Base-by-base conservation (phyloP, 768 basidiomycete species). In the Kwoniella sp. region DNA sequence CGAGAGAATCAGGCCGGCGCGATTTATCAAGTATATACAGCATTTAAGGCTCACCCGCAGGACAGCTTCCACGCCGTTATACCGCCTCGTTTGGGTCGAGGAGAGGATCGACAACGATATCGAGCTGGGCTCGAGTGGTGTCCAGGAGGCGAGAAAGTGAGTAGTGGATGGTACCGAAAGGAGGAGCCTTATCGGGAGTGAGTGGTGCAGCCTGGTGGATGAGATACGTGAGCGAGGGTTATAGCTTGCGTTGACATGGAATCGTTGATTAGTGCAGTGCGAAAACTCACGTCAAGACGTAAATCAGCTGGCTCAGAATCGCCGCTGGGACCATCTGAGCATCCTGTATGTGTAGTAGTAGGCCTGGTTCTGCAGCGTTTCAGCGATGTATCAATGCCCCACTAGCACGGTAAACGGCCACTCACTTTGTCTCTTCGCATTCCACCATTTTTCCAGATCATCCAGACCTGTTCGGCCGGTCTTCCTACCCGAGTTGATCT, bases 151-250 rank as follows among this genome's bases (percentile, higher is more conserved):
- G 12, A 65, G 39, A 28, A 70, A 61, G 15, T 50, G 59, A 6
- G 55, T 33, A 0, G 54, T 54, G 11, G 62, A 62, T 15, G 68
- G 62, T 1, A 65, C 65, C 19, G 68, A 67, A 7, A 70, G 58
- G 10, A 70, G 39, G 26, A 67, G 40, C 9, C 65, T 47, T 17
- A 65, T 33, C 3, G 60, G 68, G 4, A 70, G 10, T 3, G 38
- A 27, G 9, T 53, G 47, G 38, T 62, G 63, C 15, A 62, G 41
- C 11, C 64, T 65, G 33, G 19, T n/a, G 44, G 17, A 11, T 23
- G 7, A 20, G 12, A 23, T 14, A 15, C 20, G 25, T 48, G 36
- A 3, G 14, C 11, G 19, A 19, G 9, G 33, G 36, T 23, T 20
- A 11, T 32, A 10, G 15, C 20, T 22, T 4, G 32, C 10, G 34